Conservation (phyloP, 1,284 basidiomycete genomes). For the Psilocybe mexicana region DNA sequence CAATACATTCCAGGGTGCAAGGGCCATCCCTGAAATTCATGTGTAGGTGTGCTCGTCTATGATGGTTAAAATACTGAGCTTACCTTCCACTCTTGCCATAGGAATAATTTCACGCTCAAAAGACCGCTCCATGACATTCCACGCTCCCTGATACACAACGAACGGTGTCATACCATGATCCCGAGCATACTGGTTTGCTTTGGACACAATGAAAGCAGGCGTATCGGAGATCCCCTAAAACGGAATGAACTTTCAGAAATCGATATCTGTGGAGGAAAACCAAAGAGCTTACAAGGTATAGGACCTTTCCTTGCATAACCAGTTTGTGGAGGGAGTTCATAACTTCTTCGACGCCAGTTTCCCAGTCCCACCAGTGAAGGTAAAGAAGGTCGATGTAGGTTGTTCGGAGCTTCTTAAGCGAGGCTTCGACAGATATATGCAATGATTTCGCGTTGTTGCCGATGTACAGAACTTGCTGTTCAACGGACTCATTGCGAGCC, state of each 20-base stretch:
- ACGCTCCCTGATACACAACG: conserved; percentile 46
- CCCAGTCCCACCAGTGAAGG: conserved; percentile 55
- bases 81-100: conserved; percentile 41
- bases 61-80: background rate
- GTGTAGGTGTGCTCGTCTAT: background rate
- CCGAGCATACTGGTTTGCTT: conserved; percentile 37
- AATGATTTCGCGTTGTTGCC: conserved; percentile 50
- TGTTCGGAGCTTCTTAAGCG: conserved; percentile 58
- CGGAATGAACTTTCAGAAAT: background rate
- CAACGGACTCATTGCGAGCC: conserved; percentile 18
- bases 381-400: conserved; percentile 56
- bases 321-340: conserved; percentile 51
- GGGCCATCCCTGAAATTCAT: conserved; percentile 37
- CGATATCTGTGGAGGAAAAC: background rate
- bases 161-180: conserved; percentile 45
- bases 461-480: conserved; percentile 41
- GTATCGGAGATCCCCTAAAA: conserved; percentile 37
- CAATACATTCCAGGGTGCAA: conserved; percentile 55
- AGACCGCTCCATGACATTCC: conserved; percentile 43
- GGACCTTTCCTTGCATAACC: conserved; percentile 45
- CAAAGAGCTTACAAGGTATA: conserved; percentile 42
- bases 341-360: conserved; percentile 54
- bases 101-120: conserved; percentile 53
- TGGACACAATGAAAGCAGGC: conserved; percentile 37
- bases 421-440: conserved; percentile 43